Evolutionary conservation across 2,329 filamentous ascomycete species (phyloP).

Genomic region (Sphaceloma murrayae): DNA sequence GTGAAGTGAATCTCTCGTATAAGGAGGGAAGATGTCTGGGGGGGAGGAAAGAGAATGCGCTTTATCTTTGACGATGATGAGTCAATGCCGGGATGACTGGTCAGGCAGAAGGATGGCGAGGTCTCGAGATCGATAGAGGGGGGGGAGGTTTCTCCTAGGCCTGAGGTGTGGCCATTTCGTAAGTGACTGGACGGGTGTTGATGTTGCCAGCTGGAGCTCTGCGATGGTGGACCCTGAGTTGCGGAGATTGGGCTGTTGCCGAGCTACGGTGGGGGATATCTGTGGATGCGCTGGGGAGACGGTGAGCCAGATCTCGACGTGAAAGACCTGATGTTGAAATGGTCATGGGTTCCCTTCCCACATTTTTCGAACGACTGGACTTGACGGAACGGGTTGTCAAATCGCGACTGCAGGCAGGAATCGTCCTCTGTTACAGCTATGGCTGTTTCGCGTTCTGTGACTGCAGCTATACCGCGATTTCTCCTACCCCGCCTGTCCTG

Average conservation of each 20-base stretch:
- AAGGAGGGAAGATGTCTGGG: too few species aligned
- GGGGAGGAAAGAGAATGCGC: neutral
- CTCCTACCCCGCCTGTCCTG: constrained; percentile 32
- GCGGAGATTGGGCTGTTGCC: constrained; percentile 3
- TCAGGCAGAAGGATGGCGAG: neutral
- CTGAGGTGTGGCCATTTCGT: neutral
- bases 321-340: neutral
- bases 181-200: neutral
- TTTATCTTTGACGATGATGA: neutral
- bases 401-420: too few species aligned
- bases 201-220: constrained; percentile 10
- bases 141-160: neutral
- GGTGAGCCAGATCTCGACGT: neutral
- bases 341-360: neutral
- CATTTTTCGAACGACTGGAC: too few species aligned
- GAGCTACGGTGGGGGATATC: neutral
- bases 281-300: neutral
- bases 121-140: neutral
- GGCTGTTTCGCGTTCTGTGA: constrained; percentile 7
- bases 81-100: constrained; percentile 2
- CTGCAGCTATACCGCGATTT: constrained; percentile 30
- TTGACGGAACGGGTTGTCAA: too few species aligned
- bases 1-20: too few species aligned
- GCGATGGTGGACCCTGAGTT: neutral
- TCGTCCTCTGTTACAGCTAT: neutral